phyloP scores from a whole-genome alignment of 83 land plant species.

The Thuja plicata region DNA sequence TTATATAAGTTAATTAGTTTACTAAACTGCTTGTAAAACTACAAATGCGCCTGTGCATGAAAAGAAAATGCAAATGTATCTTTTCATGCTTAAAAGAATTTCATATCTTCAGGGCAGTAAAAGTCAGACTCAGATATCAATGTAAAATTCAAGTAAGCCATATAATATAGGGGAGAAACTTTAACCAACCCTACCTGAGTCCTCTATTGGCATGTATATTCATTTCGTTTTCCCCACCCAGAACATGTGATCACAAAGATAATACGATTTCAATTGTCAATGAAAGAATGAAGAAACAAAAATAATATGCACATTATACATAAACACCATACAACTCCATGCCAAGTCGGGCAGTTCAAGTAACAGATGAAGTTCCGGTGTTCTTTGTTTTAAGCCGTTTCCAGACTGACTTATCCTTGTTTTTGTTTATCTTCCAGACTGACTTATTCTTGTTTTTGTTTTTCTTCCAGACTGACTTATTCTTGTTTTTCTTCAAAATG shows the following conservation, averaged over 20 bases:
- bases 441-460: background rate
- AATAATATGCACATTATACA: background rate
- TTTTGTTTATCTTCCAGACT: constrained; percentile 13
- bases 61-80: background rate
- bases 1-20: background rate
- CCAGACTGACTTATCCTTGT: background rate
- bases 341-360: background rate
- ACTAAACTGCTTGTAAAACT: background rate
- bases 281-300: background rate
- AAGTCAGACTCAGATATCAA: background rate
- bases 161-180: background rate
- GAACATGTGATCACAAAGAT: background rate
- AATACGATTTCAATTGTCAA: background rate
- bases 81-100: background rate
- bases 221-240: background rate
- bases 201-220: background rate
- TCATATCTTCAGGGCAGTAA: background rate
- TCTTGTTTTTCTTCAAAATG: constrained; percentile 8
- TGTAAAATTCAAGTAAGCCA: background rate
- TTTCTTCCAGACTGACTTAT: constrained; percentile 13
- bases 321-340: background rate
- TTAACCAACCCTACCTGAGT: background rate
- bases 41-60: background rate
- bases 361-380: background rate
- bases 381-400: background rate